A percentile compares a stretch with the other conserved stretches of the same genome.
phyloP scores from a whole-genome alignment of 805 yeast genomes.

The Barnettozyma salicaria region DNA sequence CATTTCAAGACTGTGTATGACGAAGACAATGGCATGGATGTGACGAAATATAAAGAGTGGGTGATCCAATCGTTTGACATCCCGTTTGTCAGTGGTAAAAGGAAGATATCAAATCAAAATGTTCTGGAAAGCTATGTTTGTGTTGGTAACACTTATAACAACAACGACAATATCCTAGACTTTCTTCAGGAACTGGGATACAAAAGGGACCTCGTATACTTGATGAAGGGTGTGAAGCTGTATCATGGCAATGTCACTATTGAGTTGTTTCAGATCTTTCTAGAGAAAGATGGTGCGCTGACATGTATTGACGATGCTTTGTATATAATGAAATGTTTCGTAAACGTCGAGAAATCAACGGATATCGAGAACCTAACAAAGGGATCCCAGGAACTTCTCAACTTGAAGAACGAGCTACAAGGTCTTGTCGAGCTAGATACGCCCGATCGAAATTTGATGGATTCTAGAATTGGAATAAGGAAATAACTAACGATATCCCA shows the following conservation, averaged over 20 bases:
- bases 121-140: constrained; percentile 46
- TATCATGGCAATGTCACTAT: constrained; percentile 52
- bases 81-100: constrained; percentile 63
- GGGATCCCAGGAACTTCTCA: constrained; percentile 57
- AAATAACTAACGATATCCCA: too few species aligned
- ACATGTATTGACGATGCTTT: constrained; percentile 40
- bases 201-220: constrained; percentile 52
- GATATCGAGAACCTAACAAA: constrained; percentile 67
- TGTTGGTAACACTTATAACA: too few species aligned
- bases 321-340: constrained; percentile 56
- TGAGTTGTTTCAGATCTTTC: constrained; percentile 46
- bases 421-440: constrained; percentile 64
- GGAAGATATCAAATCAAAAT: constrained; percentile 58
- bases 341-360: constrained; percentile 65
- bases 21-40: constrained; percentile 4
- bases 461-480: constrained; percentile 49
- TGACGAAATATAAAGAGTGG: constrained; percentile 37
- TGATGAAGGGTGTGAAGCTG: constrained; percentile 55
- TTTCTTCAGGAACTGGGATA: constrained; percentile 61
- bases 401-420: constrained; percentile 56
- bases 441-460: constrained; percentile 80
- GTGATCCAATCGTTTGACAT: constrained; percentile 62
- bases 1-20: constrained; percentile 16
- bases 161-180: constrained; percentile 30
- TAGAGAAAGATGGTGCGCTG: constrained; percentile 24